Evolutionary conservation across 805 yeast species (phyloP), one percentile per base, ranked within the genome.

Genomic region (Yamadazyma scolyti): DNA sequence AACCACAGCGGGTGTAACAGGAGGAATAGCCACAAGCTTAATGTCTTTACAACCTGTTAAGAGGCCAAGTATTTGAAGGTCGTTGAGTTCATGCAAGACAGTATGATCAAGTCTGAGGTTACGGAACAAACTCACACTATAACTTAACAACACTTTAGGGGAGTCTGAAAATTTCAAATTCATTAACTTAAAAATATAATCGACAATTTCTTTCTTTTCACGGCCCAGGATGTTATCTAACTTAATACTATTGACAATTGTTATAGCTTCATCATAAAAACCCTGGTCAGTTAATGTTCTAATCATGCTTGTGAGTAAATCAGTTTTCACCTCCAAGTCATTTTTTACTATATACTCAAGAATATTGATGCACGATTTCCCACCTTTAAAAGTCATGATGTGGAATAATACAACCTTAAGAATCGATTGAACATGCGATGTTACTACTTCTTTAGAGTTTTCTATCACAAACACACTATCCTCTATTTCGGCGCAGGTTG

Each of bases 381-480:
- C 48, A 1, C 68, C 66, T 33, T 59, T 63, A 42, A 62, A 63
- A 4, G 48, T 43, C 63, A 63, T 62, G 9, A 60, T 46, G 32
- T 63, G 56, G 18, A 46, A 36, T 18, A 63, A 41, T n/a, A 61
- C 43, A 4, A 51, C 42, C 16, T 48, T 45, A 2, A 64, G 42
- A 4, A 65, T 48, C 2, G 46, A 36, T 29, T 52, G 59, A 2
- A 56, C 39, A 31, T 57, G 55, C 9, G 43, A 42, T 1, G 27
- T 16, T 8, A 54, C 26, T 4, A 22, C 18, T 5, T 33, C 34
- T 6, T 39, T 20, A 3, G 50, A 30, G 27, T 55, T 50, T 7
- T 37, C 39, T 3, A 28, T 14, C 2, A 26, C 39, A 27, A 33
- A 25, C 3, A 26, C 39, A 17, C 34, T 18, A 4, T 36, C 30